Evolutionary conservation across 2,329 filamentous ascomycete species (phyloP).

Genomic region (Diaporthe citri): DNA sequence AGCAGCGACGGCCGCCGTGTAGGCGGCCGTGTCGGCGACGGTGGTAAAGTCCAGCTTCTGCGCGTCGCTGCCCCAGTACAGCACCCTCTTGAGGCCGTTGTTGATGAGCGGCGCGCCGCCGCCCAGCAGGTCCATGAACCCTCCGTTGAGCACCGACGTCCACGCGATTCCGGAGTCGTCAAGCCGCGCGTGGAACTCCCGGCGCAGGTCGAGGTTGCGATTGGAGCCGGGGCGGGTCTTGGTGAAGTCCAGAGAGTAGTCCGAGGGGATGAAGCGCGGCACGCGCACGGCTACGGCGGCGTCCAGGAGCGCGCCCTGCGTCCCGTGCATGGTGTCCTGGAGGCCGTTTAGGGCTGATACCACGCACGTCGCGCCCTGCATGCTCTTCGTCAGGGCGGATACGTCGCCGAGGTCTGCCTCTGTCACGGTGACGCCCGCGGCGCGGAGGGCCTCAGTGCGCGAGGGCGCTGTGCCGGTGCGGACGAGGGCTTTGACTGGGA

Average conservation of each 20-base stretch:
- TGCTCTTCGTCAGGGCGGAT: conserved; percentile 30
- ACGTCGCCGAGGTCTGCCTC: conserved; percentile 38
- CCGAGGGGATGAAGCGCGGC: conserved; percentile 71
- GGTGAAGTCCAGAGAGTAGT: conserved; percentile 56
- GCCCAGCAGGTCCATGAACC: conserved; percentile 40
- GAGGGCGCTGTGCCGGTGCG: conserved; percentile 38
- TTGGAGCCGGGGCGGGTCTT: conserved; percentile 41
- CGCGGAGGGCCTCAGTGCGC: conserved; percentile 31
- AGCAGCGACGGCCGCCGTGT: conserved; percentile 40
- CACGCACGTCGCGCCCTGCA: conserved; percentile 32
- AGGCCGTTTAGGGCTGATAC: conserved; percentile 40
- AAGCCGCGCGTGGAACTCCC: conserved; percentile 40
- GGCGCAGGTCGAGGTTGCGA: conserved; percentile 42
- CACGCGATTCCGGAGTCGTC: conserved; percentile 40
- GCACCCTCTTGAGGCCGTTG: conserved; percentile 27
- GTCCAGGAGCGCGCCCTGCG: conserved; percentile 66
- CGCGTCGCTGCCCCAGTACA: conserved; percentile 37
- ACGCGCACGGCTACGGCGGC: conserved; percentile 70
- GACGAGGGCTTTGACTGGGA: conserved; percentile 41
- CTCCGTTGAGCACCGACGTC: conserved; percentile 42
- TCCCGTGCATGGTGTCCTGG: conserved; percentile 44
- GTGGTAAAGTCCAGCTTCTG: conserved; percentile 42
- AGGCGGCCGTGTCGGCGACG: conserved; percentile 41
- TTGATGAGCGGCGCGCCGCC: conserved; percentile 36
- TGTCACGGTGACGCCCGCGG: conserved; percentile 34